Evolutionary conservation across 306 rosid genomes (phyloP).

Genomic region (Ammopiptanthus mongolicus): DNA sequence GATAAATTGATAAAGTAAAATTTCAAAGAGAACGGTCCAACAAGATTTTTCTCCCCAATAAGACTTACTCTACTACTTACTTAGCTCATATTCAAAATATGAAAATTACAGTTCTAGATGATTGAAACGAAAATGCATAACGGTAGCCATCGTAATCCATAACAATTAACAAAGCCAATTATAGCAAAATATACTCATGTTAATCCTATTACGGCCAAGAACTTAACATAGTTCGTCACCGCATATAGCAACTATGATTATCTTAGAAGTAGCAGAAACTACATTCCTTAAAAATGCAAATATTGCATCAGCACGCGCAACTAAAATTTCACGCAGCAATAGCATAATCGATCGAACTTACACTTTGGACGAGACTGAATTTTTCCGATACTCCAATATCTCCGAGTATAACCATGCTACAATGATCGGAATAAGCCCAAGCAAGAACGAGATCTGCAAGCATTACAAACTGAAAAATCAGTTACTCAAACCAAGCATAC

Average conservation of each 20-base stretch:
- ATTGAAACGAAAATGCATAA: neutral
- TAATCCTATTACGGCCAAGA: neutral
- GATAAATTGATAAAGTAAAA: neutral
- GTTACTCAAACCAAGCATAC: neutral
- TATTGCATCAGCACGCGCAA: neutral
- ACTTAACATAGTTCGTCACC: neutral
- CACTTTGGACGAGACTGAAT: slow-evolving; percentile 54
- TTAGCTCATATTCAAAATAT: neutral
- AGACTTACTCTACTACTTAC: neutral
- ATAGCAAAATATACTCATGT: neutral
- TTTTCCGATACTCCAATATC: slow-evolving; percentile 66
- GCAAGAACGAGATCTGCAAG: slow-evolving; percentile 63
- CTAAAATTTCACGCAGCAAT: neutral
- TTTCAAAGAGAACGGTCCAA: neutral
- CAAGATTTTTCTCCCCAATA: neutral
- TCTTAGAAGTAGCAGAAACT: neutral
- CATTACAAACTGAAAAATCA: neutral
- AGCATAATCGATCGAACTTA: slow-evolving; percentile 33
- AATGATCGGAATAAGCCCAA: slow-evolving; percentile 56
- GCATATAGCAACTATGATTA: neutral
- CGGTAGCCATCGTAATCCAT: neutral
- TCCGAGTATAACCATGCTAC: slow-evolving; percentile 79
- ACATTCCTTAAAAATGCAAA: neutral
- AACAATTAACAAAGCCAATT: neutral
- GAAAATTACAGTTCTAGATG: neutral